Percentiles rank a stretch among this genome's conserved stretches.
These are phyloP conservation scores for Lagenidium giganteum DNA, from an alignment of 352 stramenopile species.

Conservation along the genomic window DNA sequence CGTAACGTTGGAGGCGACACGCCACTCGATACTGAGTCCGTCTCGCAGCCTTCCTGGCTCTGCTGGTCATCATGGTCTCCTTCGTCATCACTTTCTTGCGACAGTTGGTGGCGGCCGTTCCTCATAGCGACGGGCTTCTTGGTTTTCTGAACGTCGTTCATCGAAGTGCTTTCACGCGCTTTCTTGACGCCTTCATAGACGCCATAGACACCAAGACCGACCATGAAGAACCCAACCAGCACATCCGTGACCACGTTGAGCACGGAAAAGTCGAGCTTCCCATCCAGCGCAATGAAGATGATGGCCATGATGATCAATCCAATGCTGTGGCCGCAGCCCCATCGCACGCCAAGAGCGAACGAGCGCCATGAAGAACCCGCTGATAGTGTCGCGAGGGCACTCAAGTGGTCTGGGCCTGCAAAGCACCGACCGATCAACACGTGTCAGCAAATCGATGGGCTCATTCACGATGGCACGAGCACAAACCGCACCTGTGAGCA, in stretches of 20 bases:
- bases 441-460: too few relatives aligned
- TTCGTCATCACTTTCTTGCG: constrained; percentile 8
- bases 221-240: constrained; percentile 63
- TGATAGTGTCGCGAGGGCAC: constrained; percentile 75
- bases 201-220: constrained; percentile 55
- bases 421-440: too few relatives aligned
- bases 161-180: constrained; percentile 9
- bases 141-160: constrained; percentile 8
- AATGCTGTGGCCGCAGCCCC: constrained; percentile 86
- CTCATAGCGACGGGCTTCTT: constrained; percentile 5
- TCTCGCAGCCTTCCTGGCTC: constrained; percentile 26
- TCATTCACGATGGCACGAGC: too few relatives aligned
- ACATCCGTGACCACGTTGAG: constrained; percentile 56
- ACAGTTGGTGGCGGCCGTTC: too few relatives aligned
- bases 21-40: constrained; percentile 27
- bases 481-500: constrained; percentile 58
- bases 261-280: constrained; percentile 46
- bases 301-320: constrained; percentile 73
- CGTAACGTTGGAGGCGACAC: constrained; percentile 13
- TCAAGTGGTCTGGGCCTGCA: constrained; percentile 89
- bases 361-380: constrained; percentile 66
- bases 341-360: constrained; percentile 81
- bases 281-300: constrained; percentile 56
- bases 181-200: constrained; percentile 63
- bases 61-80: constrained; percentile 5